phyloP scores from a whole-genome alignment of 139 green algal species.

The Chlamydomonas incerta region DNA sequence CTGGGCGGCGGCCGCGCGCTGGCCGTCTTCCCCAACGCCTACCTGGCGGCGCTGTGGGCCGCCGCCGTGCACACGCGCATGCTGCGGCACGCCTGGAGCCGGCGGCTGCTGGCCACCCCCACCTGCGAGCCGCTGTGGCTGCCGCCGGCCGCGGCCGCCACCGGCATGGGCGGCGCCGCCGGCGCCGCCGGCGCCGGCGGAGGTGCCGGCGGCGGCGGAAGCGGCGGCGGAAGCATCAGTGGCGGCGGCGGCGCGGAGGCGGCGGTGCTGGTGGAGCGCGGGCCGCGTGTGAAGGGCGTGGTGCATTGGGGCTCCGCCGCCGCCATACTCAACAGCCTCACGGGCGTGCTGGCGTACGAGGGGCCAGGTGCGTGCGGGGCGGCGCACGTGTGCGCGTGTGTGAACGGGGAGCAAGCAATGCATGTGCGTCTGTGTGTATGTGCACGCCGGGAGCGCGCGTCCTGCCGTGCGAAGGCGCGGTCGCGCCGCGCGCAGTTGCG shows the following conservation, averaged over 20 bases:
- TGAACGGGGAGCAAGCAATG: no score
- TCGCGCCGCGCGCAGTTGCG: no score
- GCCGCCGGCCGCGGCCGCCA: neutral
- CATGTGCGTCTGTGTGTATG: no score
- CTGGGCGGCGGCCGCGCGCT: constrained; percentile 4
- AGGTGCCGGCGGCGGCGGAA: neutral
- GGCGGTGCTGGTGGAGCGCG: neutral
- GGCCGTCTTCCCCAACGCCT: constrained; percentile 16
- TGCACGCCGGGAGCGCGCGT: no score
- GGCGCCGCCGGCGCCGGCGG: neutral
- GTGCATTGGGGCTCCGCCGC: constrained; percentile 17
- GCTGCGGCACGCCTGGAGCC: neutral
- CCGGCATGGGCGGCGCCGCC: neutral
- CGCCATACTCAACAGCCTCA: neutral
- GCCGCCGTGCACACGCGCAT: neutral
- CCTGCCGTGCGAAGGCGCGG: no score
- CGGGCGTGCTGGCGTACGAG: constrained; percentile 17
- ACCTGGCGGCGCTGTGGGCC: constrained; percentile 26
- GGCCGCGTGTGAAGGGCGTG: constrained; percentile 13
- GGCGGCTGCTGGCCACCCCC: neutral
- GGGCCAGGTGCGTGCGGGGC: neutral
- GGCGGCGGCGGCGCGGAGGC: neutral
- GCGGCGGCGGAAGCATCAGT: no score
- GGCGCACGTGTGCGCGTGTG: no score
- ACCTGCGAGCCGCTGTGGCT: neutral